Evolutionary conservation across 2,329 filamentous ascomycete species (phyloP).

Genomic region (Calycina herbarum): DNA sequence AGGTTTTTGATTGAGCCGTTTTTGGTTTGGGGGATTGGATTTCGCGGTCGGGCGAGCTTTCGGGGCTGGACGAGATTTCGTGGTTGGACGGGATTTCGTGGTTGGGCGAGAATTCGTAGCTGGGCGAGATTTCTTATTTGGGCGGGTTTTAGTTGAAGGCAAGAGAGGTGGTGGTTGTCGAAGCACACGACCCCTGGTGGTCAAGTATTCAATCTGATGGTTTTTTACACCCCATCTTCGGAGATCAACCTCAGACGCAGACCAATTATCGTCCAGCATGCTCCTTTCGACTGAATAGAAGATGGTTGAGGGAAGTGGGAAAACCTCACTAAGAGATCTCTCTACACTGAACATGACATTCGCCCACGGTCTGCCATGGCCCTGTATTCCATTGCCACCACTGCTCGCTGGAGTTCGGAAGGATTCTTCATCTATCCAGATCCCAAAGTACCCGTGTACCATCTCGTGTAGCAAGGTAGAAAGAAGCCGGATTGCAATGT

Average conservation of each 20-base stretch:
- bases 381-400: background rate
- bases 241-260: background rate
- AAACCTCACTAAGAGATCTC: background rate
- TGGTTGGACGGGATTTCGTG: too few relatives aligned
- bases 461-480: background rate
- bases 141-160: too few relatives aligned
- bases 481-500: background rate
- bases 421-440: background rate
- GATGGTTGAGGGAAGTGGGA: background rate
- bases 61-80: too few relatives aligned
- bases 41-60: too few relatives aligned
- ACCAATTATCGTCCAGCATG: background rate
- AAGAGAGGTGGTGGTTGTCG: too few relatives aligned
- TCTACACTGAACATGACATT: background rate
- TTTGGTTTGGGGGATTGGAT: too few relatives aligned
- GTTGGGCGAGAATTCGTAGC: too few relatives aligned
- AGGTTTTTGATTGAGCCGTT: too few relatives aligned
- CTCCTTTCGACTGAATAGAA: background rate
- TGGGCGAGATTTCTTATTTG: too few relatives aligned
- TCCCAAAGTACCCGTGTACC: background rate
- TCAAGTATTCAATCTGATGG: background rate
- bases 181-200: too few relatives aligned
- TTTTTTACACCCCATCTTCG: background rate
- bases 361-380: background rate
- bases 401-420: background rate